Evolutionary conservation across 805 yeast species (phyloP).

Genomic region (Kodamaea nitidulidarum): DNA sequence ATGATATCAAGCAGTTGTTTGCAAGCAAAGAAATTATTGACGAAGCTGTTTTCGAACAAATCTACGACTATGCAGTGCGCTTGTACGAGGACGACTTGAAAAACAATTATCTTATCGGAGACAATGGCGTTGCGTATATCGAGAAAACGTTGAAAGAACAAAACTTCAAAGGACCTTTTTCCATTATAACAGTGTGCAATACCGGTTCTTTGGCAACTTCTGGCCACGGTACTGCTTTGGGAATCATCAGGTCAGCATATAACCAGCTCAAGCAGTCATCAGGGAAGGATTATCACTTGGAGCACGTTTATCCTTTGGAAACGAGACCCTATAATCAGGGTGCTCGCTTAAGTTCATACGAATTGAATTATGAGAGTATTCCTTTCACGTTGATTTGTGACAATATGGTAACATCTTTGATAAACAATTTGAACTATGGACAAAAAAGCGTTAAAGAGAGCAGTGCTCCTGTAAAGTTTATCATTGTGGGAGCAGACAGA

Average conservation of each 20-base stretch:
- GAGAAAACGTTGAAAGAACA: constrained; percentile 40
- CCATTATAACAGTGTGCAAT: constrained; percentile 89
- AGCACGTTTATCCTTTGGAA: constrained; percentile 81
- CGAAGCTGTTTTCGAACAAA: constrained; percentile 21
- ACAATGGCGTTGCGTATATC: constrained; percentile 73
- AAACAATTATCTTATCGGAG: constrained; percentile 78
- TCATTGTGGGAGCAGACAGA: constrained; percentile 94
- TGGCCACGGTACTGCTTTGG: constrained; percentile 96
- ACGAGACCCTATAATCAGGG: constrained; percentile 98
- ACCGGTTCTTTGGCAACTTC: constrained; percentile 97
- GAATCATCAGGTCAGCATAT: constrained; percentile 74
- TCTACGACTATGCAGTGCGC: constrained; percentile 45
- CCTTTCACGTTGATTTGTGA: constrained; percentile 90
- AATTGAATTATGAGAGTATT: constrained; percentile 75
- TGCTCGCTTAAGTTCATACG: constrained; percentile 87
- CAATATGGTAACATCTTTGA: constrained; percentile 81
- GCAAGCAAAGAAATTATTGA: constrained; percentile 19
- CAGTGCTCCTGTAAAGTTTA: constrained; percentile 72
- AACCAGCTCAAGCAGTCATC: constrained; percentile 32
- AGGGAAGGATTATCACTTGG: constrained; percentile 44
- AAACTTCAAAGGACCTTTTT: constrained; percentile 58
- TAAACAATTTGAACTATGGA: constrained; percentile 41
- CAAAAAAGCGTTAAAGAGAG: constrained; percentile 20
- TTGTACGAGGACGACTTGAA: constrained; percentile 72
- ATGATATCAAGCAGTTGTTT: constrained; percentile 39